Evolutionary conservation across 345 rosid species (phyloP).

Genomic region (Rhodamnia rubescens): DNA sequence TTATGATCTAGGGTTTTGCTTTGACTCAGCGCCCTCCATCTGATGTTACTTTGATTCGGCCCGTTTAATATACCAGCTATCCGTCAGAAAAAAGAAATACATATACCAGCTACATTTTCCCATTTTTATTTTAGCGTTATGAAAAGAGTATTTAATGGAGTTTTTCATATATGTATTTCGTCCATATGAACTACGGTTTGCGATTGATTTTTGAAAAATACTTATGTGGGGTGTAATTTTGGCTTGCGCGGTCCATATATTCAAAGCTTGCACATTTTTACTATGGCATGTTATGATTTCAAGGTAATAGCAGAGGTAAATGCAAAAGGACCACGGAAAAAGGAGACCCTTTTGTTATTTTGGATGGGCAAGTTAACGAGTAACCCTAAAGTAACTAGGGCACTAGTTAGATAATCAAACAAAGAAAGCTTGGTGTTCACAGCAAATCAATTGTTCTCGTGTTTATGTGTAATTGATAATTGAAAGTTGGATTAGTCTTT

Average conservation of each 20-base stretch:
- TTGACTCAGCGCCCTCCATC: not conserved
- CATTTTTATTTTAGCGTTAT: not conserved
- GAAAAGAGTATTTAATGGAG: not conserved
- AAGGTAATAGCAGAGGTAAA: fast-evolving
- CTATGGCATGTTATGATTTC: not conserved
- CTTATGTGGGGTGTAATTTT: not conserved
- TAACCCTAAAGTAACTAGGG: not conserved
- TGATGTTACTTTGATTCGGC: not conserved
- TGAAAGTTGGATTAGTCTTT: not conserved
- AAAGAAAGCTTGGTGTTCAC: not conserved
- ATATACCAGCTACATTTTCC: no score
- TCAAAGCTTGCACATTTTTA: not conserved
- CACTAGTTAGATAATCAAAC: not conserved
- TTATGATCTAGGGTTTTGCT: not conserved
- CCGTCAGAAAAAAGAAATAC: no score
- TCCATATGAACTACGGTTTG: not conserved
- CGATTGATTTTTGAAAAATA: not conserved
- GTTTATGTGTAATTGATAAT: not conserved
- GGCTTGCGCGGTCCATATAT: fast-evolving
- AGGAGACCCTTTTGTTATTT: not conserved
- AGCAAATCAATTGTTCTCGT: not conserved
- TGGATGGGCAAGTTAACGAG: not conserved
- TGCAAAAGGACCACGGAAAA: not conserved
- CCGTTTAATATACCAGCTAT: not conserved
- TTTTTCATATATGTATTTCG: not conserved